Base-by-base conservation (phyloP, 306 rosid genomes). In the Argentina anserina region DNA sequence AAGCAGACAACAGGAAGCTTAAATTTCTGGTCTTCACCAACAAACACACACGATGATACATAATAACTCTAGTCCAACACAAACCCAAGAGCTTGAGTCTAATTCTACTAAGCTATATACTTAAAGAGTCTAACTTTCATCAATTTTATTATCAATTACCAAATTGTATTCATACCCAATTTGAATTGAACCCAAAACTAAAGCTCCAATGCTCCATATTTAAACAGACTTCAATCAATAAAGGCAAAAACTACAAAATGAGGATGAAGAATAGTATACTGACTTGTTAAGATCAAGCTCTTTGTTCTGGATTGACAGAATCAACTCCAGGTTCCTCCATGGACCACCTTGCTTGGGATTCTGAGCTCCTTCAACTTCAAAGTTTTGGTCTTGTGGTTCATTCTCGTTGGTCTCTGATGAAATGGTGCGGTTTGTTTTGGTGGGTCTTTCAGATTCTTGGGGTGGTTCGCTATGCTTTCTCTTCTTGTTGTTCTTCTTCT, bases 241-340 rank as follows among this genome's bases (percentile, higher is more conserved):
- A n/a, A 50, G 46, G 11, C 46, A 65, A 58, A 26, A 31, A 26
- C 1, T 15, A 56, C 33, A 37, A 42, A 70, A 37, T 9, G 6
- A 43, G 73, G 76, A 62, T 45, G 25, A 45, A 69, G 64, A 69
- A 42, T 39, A 36, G 56, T 12, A 26, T 31, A 80, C 78, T 50
- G 74, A 94, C 98, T 87, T 88, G 64, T 84, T 82, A 77, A 82
- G 70, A 66, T 89, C 84, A 53, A 81, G 61, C 9, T 83, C 70
- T 76, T 81, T 85, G 79, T 88, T 83, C 85, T 86, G 92, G 73
- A 94, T 71, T 74, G 78, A 76, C 25, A 84, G 69, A 62, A 94
- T 80, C 75, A 94, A 79, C 56, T 86, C 83, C 78, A 94, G 88
- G 78, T 86, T 91, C 74, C 75, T 86, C 96, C 98, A 91, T 11